Evolutionary conservation across 2,329 filamentous ascomycete genomes (phyloP).

Genomic region (Apiospora arundinis): DNA sequence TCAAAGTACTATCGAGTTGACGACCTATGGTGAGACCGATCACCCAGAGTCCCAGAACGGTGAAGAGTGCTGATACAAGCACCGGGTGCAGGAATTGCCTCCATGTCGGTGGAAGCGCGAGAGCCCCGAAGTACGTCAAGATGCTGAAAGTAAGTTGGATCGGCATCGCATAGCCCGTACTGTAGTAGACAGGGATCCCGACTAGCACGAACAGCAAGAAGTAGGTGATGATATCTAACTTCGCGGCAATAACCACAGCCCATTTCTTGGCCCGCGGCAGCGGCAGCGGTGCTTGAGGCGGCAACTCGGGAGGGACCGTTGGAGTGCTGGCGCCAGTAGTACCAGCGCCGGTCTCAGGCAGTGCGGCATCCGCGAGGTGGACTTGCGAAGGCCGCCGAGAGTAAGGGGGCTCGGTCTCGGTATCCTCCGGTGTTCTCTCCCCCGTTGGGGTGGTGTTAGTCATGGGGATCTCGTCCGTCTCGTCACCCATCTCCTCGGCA

Average conservation of each 20-base stretch:
- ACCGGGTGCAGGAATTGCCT: slow-evolving; percentile 63
- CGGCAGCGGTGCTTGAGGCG: slow-evolving; percentile 48
- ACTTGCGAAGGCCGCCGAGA: slow-evolving; percentile 9
- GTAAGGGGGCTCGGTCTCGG: slow-evolving; percentile 24
- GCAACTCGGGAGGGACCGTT: slow-evolving; percentile 30
- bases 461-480: slow-evolving; percentile 56
- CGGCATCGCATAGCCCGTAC: slow-evolving; percentile 57
- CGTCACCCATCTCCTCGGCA: slow-evolving; percentile 55
- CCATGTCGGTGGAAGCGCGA: slow-evolving; percentile 55
- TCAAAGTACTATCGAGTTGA: slow-evolving; percentile 48
- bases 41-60: slow-evolving; percentile 59
- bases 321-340: slow-evolving; percentile 18
- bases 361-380: slow-evolving; percentile 23
- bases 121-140: slow-evolving; percentile 57
- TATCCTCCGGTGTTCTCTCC: slow-evolving; percentile 28
- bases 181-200: slow-evolving; percentile 62
- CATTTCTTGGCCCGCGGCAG: slow-evolving; percentile 55
- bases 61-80: slow-evolving; percentile 59
- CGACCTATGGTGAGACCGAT: slow-evolving; percentile 54
- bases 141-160: slow-evolving; percentile 54
- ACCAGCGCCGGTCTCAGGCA: slow-evolving; percentile 7
- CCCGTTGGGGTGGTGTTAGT: slow-evolving; percentile 28
- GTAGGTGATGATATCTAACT: slow-evolving; percentile 56
- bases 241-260: slow-evolving; percentile 52
- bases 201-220: slow-evolving; percentile 52